Base-by-base conservation (phyloP, 768 basidiomycete species). In the Paxillus rubicundulus region DNA sequence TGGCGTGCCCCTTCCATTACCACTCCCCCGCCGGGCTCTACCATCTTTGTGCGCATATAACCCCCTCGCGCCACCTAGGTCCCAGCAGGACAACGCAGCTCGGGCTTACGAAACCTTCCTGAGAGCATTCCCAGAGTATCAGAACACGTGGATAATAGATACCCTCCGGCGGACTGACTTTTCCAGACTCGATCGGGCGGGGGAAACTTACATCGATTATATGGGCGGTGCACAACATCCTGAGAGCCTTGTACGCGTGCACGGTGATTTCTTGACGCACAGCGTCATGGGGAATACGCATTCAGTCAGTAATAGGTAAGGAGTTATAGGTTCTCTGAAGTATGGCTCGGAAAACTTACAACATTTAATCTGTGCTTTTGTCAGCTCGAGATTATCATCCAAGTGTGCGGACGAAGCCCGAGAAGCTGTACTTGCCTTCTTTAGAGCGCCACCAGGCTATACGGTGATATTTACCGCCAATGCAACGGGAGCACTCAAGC, bases 141-240 rank as follows among this genome's bases (percentile, higher is more conserved):
- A 77, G 44, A 73, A 73, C 14, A 88, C 87, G 7, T 86, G 85
- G 82, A 84, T 84, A 51, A 64, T 89, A 49, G 87, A 89, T 60
- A 76, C 80, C 0, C 76, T 89, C 14, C 81, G 86, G 44, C 74
- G 77, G 56, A 82, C 77, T 0, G 86, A 89, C 65, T 87, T 80
- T 57, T 53, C 73, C 5, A 72, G 86, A 47, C 73, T 87, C 39
- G 80, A 84, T 54, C 77, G 76, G 12, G 71, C 73, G 9, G 81
- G 81, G 6, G 87, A 91, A 71, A 86, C 84, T 9, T 92, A 92
- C 53, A 85, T 90, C 54, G 90, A 92, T 62, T 92, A 87, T 57
- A 92, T 92, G 87, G 90, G 90, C 28, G 89, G 87, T 20, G 80
- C 87, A 0, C 73, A 92, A 32, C 89, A 89, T 57, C 90, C 90